These are phyloP conservation scores for Trichoderma citrinoviride DNA, from an alignment of 2,329 filamentous ascomycete genomes.

Conservation along the genomic window DNA sequence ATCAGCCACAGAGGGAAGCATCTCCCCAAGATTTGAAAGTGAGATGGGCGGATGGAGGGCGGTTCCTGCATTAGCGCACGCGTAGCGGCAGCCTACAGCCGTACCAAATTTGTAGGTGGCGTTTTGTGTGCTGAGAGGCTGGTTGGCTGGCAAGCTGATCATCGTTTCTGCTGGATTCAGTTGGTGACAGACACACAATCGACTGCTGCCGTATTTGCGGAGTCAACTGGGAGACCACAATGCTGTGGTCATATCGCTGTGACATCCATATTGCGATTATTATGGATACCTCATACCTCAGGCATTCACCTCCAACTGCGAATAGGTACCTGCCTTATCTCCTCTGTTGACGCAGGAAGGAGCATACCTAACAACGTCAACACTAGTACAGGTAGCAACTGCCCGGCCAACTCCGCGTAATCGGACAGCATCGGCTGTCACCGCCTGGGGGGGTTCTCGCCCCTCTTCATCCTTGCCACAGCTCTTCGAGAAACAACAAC, in stretches of 20 bases:
- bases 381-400: too few relatives aligned
- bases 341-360: not conserved
- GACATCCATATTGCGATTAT: not conserved
- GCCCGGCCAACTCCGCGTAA: not conserved
- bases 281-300: not conserved
- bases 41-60: constrained; percentile 22
- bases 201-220: not conserved
- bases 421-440: not conserved
- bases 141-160: not conserved
- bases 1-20: not conserved
- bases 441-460: too few relatives aligned
- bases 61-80: constrained; percentile 28
- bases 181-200: not conserved
- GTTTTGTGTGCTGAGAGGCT: not conserved
- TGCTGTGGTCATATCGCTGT: not conserved
- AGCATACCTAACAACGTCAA: not conserved
- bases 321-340: not conserved
- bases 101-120: too few relatives aligned
- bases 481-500: not conserved
- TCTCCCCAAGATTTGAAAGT: not conserved
- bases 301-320: not conserved
- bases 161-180: not conserved
- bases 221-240: not conserved
- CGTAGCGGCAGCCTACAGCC: not conserved
- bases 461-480: not conserved